phyloP scores from a whole-genome alignment of 1,284 basidiomycete genomes.

The Megacollybia platyphylla region DNA sequence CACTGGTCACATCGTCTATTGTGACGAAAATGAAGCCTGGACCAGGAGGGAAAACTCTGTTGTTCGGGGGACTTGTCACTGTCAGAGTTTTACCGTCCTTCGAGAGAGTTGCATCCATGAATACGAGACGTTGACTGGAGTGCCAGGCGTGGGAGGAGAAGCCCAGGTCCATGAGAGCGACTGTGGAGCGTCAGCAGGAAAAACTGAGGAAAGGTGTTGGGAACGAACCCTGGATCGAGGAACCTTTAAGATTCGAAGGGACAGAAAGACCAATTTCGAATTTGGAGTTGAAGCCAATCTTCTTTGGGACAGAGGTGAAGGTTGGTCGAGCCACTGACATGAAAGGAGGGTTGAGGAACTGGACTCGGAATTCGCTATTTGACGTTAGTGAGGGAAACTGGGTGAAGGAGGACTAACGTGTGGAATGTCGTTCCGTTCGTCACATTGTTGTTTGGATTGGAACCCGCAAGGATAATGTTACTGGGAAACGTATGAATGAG shows the following conservation, averaged over 20 bases:
- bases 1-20: slow-evolving; percentile 34
- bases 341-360: slow-evolving; percentile 35
- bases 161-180: slow-evolving; percentile 35
- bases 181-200: slow-evolving; percentile 8
- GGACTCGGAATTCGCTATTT: slow-evolving; percentile 30
- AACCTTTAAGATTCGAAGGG: slow-evolving; percentile 14
- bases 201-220: neutral
- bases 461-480: slow-evolving; percentile 34
- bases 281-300: slow-evolving; percentile 22
- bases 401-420: slow-evolving; percentile 12
- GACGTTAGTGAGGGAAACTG: neutral
- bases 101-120: slow-evolving; percentile 25
- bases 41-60: slow-evolving; percentile 35
- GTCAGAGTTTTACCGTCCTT: slow-evolving; percentile 21
- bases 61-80: slow-evolving; percentile 28
- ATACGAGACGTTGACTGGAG: slow-evolving; percentile 29
- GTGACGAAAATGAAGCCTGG: slow-evolving; percentile 32
- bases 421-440: slow-evolving; percentile 17
- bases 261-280: slow-evolving; percentile 20
- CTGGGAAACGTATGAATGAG: slow-evolving; percentile 6
- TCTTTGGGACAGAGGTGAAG: slow-evolving; percentile 20
- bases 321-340: slow-evolving; percentile 22
- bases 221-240: slow-evolving; percentile 20
- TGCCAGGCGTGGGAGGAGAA: slow-evolving; percentile 34
- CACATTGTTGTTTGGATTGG: slow-evolving; percentile 27